Evolutionary conservation across 352 stramenopile species (phyloP), one percentile per base, ranked within the genome.

Genomic region (Globisporangium cylindrosporum): DNA sequence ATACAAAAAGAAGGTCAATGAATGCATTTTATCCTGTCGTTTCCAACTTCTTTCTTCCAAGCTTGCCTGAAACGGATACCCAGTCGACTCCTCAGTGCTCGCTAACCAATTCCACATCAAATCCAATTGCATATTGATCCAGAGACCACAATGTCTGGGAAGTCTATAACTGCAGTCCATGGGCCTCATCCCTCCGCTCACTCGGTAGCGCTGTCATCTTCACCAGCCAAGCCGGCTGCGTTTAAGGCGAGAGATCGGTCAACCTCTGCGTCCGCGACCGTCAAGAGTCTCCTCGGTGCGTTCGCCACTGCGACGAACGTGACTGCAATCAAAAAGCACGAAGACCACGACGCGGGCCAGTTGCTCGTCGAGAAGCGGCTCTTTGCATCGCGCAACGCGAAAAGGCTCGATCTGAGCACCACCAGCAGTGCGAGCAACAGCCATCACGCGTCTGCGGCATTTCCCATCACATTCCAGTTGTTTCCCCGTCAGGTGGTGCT

Each of bases 381-480:
- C 24, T 61, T 70, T 61, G 61, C 58, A 24, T 67, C 73, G 0
- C 46, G 75, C 0, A 70, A 43, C 22, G 76, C 77, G 20, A 73
- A 70, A 32, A 67, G 67, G 43, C 67, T 91, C 14, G 80, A 89
- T 27, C 49, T 89, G 14, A 86, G 79, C 59, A 62, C 80, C 20
- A 46, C 32, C 8, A 7, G 4, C 4, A 32, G 29, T 32, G 29
- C 29, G 4, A 32, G 29, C 20, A 25, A 25, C 25, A 3, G 22
- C 20, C 38, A 32, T 14, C 38, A 57, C 56, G 63, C 34, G 14
- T 12, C 18, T 2, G 1, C 51, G 3, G 36, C 27, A 59, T 61
- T 67, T 10, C 49, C 49, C 14, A 34, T 54, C 54, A 41, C 66
- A 0, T 75, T 76, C 36, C 79, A 85, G 22, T 53, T 79, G 32